A percentile compares a stretch with the other conserved stretches of the same genome.
These are phyloP conservation scores for Cotoneaster glaucophyllus DNA, from an alignment of 306 rosid genomes.

Conservation along the genomic window DNA sequence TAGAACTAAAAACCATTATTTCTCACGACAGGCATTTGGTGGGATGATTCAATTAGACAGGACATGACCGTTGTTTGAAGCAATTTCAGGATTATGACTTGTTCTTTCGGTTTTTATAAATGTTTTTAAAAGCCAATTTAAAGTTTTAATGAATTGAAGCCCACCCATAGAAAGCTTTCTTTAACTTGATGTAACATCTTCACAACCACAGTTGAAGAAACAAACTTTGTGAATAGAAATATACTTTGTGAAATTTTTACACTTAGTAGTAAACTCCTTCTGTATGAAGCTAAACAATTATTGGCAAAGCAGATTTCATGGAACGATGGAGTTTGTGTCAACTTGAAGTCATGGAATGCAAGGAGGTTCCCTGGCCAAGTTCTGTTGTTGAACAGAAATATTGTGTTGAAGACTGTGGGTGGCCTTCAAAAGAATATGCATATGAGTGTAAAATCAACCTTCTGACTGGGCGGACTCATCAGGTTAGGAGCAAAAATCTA, in stretches of 20 bases:
- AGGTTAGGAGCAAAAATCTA: conserved; percentile 37
- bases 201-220: conserved; percentile 5
- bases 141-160: background rate
- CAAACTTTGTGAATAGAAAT: background rate
- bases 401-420: conserved; percentile 61
- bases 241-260: background rate
- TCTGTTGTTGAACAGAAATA: conserved; percentile 42
- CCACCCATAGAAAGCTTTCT: background rate
- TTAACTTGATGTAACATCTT: conserved; percentile 11
- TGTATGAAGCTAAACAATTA: conserved; percentile 15
- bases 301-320: conserved; percentile 47
- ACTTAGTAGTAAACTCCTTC: background rate
- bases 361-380: conserved; percentile 72
- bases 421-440: conserved; percentile 72
- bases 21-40: background rate
- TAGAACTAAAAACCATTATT: too few relatives aligned
- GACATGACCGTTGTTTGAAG: background rate
- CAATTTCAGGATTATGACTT: background rate
- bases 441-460: conserved; percentile 91
- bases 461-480: conserved; percentile 91
- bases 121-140: background rate
- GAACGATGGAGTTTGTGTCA: conserved; percentile 75
- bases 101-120: background rate
- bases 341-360: conserved; percentile 87
- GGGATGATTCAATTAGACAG: background rate